phyloP scores from a whole-genome alignment of 768 basidiomycete species.

The Auricularia sp. region DNA sequence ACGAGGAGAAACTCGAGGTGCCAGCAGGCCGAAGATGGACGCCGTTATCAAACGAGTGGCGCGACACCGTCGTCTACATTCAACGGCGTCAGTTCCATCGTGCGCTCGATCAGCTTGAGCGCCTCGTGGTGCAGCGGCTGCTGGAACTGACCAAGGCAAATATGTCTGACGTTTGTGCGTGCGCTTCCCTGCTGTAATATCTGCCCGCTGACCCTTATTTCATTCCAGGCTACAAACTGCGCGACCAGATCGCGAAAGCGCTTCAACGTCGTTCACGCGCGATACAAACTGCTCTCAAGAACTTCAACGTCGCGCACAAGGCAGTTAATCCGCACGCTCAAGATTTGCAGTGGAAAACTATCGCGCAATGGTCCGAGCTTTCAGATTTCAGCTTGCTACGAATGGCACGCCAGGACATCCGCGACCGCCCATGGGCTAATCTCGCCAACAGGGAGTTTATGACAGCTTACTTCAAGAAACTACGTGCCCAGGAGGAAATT shows the following conservation, averaged over 20 bases:
- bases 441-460: conserved; percentile 27
- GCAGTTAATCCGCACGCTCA: conserved; percentile 5
- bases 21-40: not conserved
- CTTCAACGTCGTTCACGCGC: conserved; percentile 21
- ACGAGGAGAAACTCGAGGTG: not conserved
- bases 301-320: conserved; percentile 23
- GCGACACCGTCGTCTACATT: not conserved
- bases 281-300: conserved; percentile 20
- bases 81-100: conserved; percentile 9
- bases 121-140: conserved; percentile 20
- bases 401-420: conserved; percentile 16
- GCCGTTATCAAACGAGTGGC: not conserved
- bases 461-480: conserved; percentile 20
- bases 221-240: conserved; percentile 24
- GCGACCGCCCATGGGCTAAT: conserved; percentile 16
- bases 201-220: not conserved
- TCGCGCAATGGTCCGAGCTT: conserved; percentile 4
- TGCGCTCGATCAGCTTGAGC: conserved; percentile 21
- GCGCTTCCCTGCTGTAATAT: not conserved
- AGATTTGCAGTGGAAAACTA: not conserved
- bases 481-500: conserved; percentile 23
- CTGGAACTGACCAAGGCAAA: conserved; percentile 22
- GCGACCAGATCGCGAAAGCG: conserved; percentile 24
- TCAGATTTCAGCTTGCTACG: conserved; percentile 23
- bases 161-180: conserved; percentile 15